phyloP scores from a whole-genome alignment of 306 rosid genomes.

The Rubus idaeus region DNA sequence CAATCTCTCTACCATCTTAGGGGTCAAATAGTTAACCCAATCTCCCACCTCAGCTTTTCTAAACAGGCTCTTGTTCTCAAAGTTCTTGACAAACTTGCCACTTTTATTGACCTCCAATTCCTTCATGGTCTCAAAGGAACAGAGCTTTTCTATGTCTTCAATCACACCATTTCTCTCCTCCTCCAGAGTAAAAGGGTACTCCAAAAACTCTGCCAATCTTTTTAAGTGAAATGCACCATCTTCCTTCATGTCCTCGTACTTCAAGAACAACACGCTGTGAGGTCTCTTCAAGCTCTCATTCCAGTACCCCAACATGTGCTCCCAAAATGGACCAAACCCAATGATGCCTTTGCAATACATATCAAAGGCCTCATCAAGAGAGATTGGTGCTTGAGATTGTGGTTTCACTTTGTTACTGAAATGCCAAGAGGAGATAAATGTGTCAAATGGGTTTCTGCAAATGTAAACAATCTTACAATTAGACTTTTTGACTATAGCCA shows the following conservation, averaged over 20 bases:
- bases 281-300: constrained; percentile 46
- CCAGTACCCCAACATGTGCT: constrained; percentile 56
- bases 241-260: constrained; percentile 54
- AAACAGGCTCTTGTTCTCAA: constrained; percentile 46
- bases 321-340: constrained; percentile 52
- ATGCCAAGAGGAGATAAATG: constrained; percentile 45
- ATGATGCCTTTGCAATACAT: constrained; percentile 44
- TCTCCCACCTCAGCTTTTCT: constrained; percentile 61
- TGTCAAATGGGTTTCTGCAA: constrained; percentile 57
- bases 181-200: constrained; percentile 36
- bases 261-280: constrained; percentile 46
- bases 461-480: constrained; percentile 41
- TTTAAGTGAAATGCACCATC: constrained; percentile 30
- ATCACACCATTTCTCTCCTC: constrained; percentile 44
- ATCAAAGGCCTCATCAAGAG: constrained; percentile 49
- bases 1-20: constrained; percentile 44
- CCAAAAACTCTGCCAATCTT: constrained; percentile 43
- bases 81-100: constrained; percentile 28
- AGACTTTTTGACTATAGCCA: constrained; percentile 36
- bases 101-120: constrained; percentile 43
- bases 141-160: constrained; percentile 39
- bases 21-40: constrained; percentile 52
- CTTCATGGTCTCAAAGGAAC: constrained; percentile 52
- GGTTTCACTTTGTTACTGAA: constrained; percentile 24
- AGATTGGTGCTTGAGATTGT: not conserved